These are phyloP conservation scores for Fragaria iinumae DNA, from an alignment of 306 rosid genomes.

Conservation along the genomic window DNA sequence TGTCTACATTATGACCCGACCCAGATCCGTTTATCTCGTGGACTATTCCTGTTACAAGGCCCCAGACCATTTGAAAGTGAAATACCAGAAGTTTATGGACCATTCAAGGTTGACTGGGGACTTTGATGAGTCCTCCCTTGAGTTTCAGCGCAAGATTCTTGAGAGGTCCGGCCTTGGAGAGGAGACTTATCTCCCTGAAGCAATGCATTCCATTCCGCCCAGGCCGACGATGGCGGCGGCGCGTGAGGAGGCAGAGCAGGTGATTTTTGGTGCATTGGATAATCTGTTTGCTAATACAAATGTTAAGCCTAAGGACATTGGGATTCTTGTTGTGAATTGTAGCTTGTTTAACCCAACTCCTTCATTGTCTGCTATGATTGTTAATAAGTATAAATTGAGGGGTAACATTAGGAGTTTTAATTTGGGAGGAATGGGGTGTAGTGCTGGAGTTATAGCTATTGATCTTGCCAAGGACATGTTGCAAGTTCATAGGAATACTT, in stretches of 20 bases:
- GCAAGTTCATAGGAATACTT: slow-evolving; percentile 54
- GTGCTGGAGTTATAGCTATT: slow-evolving; percentile 67
- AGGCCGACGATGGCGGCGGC: slow-evolving; percentile 54
- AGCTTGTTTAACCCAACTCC: slow-evolving; percentile 69
- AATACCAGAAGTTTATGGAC: slow-evolving; percentile 32
- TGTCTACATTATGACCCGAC: slow-evolving; percentile 46
- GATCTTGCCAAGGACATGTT: slow-evolving; percentile 71
- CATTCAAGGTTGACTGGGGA: slow-evolving; percentile 48
- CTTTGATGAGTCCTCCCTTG: slow-evolving; percentile 45
- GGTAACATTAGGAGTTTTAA: slow-evolving; percentile 52
- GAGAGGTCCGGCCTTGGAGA: slow-evolving; percentile 64
- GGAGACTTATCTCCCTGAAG: slow-evolving; percentile 56
- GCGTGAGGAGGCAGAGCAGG: slow-evolving; percentile 55
- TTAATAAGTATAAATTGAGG: slow-evolving; percentile 54
- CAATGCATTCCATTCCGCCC: slow-evolving; percentile 47
- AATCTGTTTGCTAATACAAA: slow-evolving; percentile 46
- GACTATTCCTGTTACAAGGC: slow-evolving; percentile 49
- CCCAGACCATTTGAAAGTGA: slow-evolving; percentile 32
- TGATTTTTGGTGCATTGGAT: slow-evolving; percentile 60
- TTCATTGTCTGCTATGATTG: slow-evolving; percentile 68
- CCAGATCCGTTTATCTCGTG: slow-evolving; percentile 57
- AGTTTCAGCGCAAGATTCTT: slow-evolving; percentile 58
- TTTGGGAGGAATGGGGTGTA: slow-evolving; percentile 82
- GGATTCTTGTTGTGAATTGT: slow-evolving; percentile 66
- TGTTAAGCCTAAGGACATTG: slow-evolving; percentile 51